phyloP scores from a whole-genome alignment of 805 yeast species.

The Danielozyma ontarioensis region DNA sequence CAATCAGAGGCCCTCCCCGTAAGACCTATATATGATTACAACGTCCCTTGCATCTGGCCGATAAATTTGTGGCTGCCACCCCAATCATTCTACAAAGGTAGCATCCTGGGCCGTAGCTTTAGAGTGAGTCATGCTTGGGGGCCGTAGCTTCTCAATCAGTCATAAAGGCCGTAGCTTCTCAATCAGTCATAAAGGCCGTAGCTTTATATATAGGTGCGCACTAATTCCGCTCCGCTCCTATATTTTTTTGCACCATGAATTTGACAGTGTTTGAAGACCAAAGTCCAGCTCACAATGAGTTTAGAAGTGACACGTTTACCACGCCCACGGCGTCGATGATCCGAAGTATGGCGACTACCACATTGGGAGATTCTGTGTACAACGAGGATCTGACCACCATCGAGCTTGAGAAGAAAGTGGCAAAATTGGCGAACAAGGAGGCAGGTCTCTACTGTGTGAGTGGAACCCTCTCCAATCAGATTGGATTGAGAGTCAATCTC shows the following conservation, averaged over 20 bases:
- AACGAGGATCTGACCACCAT: conserved; percentile 33
- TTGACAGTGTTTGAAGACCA: conserved; percentile 5
- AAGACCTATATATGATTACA: too few species aligned
- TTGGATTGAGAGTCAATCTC: conserved; percentile 33
- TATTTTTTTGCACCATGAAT: conserved; percentile 6
- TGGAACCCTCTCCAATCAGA: conserved; percentile 40
- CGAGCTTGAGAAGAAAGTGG: conserved; percentile 29
- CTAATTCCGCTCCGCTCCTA: too few species aligned
- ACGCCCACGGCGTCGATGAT: conserved; percentile 15
- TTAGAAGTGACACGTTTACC: conserved; percentile 16
- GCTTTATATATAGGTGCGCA: too few species aligned
- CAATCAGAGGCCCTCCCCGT: too few species aligned
- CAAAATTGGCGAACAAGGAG: conserved; percentile 32
- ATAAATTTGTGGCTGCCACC: too few species aligned
- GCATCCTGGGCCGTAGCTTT: too few species aligned
- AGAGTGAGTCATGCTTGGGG: too few species aligned
- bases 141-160: too few species aligned
- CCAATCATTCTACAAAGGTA: too few species aligned
- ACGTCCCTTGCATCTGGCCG: too few species aligned
- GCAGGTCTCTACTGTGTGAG: conserved; percentile 38
- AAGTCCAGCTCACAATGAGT: conserved; percentile 11
- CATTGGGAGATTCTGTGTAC: conserved; percentile 40
- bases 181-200: too few species aligned
- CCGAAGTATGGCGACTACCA: conserved; percentile 15
- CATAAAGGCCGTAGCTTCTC: too few species aligned